Evolutionary conservation across 331 rosid genomes (phyloP), one percentile per base, ranked within the genome.

Genomic region (Quercus lobata): DNA sequence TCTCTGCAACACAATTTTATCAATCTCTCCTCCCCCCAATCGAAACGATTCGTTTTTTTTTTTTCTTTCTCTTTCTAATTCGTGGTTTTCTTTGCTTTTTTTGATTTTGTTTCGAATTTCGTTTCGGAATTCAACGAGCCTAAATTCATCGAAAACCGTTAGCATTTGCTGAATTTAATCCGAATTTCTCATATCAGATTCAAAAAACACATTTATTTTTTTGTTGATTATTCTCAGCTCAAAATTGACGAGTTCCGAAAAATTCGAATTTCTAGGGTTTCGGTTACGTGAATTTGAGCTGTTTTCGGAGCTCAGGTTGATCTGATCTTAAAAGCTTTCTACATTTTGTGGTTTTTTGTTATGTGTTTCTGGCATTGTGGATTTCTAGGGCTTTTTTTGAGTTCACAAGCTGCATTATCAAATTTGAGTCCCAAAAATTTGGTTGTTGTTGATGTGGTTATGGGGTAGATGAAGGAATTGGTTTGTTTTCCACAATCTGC

Each of bases 231-330:
- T 49, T 14, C 2, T 49, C 17, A 11, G 55, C 16, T 46, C 16
- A 37, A 72, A 79, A 63, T 71, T 79, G 30, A 44, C 75, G 65
- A 63, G 76, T 77, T 72, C 75, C 44, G 76, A n/a, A 78, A 79
- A 75, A 79, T 82, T 85, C 49, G 76, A 78, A 34, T 83, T 77
- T 76, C 78, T 88, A 89, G 92, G 96, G 96, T 86, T 92, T 82
- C 72, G 17, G 75, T 30, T 62, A 30, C 44, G 77, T 58, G 75
- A 32, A 41, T 75, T 78, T 84, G 62, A 76, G 88, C 88, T 82
- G 74, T 52, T 79, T 71, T 74, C 27, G 21, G 82, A 87, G 96
- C 86, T 87, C 88, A 86, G 75, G 54, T 76, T 49, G 81, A 32
- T 72, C 27, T 49, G 81, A 32, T 72, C 27, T 25, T 27, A 80